Percentiles rank a stretch among this genome's conserved stretches.
Evolutionary conservation across 2,329 filamentous ascomycete genomes (phyloP).

Genomic region (Aspergillus alliaceus): DNA sequence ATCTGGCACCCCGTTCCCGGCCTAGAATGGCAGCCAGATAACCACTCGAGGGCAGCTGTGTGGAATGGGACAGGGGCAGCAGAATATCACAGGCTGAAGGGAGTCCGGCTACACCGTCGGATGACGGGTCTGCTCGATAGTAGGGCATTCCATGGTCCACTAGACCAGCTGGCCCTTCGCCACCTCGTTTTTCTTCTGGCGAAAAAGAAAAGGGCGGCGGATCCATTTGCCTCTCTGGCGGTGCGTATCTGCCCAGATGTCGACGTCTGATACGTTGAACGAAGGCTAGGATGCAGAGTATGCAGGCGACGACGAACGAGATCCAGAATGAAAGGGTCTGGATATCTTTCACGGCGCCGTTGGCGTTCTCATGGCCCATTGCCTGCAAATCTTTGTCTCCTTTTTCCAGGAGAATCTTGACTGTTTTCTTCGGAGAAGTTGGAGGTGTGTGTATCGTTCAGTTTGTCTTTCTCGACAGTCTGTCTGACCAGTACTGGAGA

Average conservation of each 20-base stretch:
- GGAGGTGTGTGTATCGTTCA: neutral
- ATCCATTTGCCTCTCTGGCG: slow-evolving; percentile 20
- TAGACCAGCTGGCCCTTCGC: slow-evolving; percentile 14
- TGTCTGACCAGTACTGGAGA: neutral
- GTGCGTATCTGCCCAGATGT: slow-evolving; percentile 11
- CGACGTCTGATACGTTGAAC: slow-evolving; percentile 20
- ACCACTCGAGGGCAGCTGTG: slow-evolving; percentile 24
- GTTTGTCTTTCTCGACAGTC: neutral
- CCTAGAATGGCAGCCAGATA: slow-evolving; percentile 20
- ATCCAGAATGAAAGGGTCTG: slow-evolving; percentile 14
- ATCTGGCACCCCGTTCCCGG: slow-evolving; percentile 11
- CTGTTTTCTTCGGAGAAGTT: neutral
- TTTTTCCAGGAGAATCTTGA: slow-evolving; percentile 2
- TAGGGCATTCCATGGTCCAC: slow-evolving; percentile 9
- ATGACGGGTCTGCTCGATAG: slow-evolving; percentile 2
- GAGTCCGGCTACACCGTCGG: slow-evolving; percentile 6
- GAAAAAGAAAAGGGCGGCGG: slow-evolving; percentile 3
- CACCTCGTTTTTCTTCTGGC: slow-evolving; percentile 16
- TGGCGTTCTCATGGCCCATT: slow-evolving; percentile 16
- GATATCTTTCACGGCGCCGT: slow-evolving; percentile 8
- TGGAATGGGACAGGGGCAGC: slow-evolving; percentile 22
- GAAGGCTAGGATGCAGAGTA: slow-evolving; percentile 17
- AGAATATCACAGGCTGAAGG: slow-evolving; percentile 27
- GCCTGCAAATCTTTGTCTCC: slow-evolving; percentile 10
- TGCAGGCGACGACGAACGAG: slow-evolving; percentile 15